These are phyloP conservation scores for Plasmodium coatneyi DNA, from an alignment of 169 alveolate species.

Conservation along the genomic window DNA sequence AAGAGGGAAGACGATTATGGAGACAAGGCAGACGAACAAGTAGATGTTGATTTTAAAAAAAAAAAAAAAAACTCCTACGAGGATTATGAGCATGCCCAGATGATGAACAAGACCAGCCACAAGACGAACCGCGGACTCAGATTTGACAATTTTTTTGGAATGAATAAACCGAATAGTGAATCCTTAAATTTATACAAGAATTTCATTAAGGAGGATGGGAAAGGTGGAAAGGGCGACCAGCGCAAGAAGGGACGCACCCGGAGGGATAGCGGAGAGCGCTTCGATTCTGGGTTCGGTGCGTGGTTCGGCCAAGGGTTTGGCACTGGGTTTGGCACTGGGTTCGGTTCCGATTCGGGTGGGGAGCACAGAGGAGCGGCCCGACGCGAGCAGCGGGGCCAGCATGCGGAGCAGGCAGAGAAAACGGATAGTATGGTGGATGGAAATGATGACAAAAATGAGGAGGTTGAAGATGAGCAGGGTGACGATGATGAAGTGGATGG, in stretches of 20 bases:
- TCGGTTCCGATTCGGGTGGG: not conserved
- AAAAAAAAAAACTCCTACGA: constrained; percentile 23
- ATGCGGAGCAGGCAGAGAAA: not conserved
- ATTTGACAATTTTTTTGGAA: constrained; percentile 26
- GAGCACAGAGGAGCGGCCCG: not conserved
- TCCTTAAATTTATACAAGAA: not conserved
- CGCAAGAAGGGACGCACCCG: not conserved
- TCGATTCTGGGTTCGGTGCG: not conserved
- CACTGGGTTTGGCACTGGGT: not conserved
- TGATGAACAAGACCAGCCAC: not conserved
- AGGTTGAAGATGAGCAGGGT: not conserved
- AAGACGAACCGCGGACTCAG: not conserved
- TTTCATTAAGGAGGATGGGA: not conserved
- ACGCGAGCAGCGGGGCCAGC: not conserved
- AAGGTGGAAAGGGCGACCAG: not conserved
- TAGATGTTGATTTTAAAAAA: not conserved
- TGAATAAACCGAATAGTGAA: constrained; percentile 20
- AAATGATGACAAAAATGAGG: not conserved
- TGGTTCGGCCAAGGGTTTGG: not conserved
- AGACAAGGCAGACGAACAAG: constrained; percentile 23
- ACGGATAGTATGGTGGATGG: not conserved
- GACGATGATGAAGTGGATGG: not conserved
- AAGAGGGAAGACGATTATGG: constrained; percentile 24
- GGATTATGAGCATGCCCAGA: not conserved
- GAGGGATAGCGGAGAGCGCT: not conserved